Base-by-base conservation (phyloP, 2,329 filamentous ascomycete genomes). In the Moelleriella libera region DNA sequence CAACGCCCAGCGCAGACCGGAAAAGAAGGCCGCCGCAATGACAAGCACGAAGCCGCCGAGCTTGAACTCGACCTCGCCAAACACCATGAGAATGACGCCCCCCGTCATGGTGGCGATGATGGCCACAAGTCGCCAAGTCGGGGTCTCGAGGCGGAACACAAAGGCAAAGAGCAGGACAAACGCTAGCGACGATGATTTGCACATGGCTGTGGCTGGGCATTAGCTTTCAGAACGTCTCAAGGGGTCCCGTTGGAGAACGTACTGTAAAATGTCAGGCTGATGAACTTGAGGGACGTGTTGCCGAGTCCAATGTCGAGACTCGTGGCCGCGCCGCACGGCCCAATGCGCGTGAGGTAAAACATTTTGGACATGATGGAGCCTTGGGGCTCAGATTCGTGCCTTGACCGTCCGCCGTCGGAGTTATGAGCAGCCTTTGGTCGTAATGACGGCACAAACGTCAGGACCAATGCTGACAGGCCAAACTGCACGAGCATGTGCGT, bases 401-500 rank as follows among this genome's bases (percentile, higher is more conserved):
- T 67, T 50, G 71, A 73, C 50, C 70, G 69, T 45, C 71, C 72
- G 52, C 66, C 51, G 51, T 77, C 71, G 6, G 71, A 72, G 46
- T 59, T 67, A 48, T 69, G 68, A 47, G 61, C 56, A 53, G 68
- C 69, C 53, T 66, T 73, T 5, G 89, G 90, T 50, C 92, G 83
- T 52, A 96, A 71, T 1, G 81, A 84, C 21, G 92, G 92, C 48
- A 97, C 70, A 51, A 90, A 74, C 62, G 82, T 90, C 47, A 98
- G 76, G 30, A 96, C 83, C 42, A 85, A 64, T 14, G 76, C 80
- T 7, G 92, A 76, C 41, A 97, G 78, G 12, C 73, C 66, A 65
- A 97, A 97, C 62, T 98, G 92, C 45, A 98, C 88, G 28, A 89
- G 69, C 89, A 97, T 97, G 68, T 98, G 92, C 63, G 92, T 72